Percentiles rank a stretch among this genome's conserved stretches.
These are phyloP conservation scores for Colletotrichum phormii DNA, from an alignment of 2,329 filamentous ascomycete genomes.

Conservation along the genomic window DNA sequence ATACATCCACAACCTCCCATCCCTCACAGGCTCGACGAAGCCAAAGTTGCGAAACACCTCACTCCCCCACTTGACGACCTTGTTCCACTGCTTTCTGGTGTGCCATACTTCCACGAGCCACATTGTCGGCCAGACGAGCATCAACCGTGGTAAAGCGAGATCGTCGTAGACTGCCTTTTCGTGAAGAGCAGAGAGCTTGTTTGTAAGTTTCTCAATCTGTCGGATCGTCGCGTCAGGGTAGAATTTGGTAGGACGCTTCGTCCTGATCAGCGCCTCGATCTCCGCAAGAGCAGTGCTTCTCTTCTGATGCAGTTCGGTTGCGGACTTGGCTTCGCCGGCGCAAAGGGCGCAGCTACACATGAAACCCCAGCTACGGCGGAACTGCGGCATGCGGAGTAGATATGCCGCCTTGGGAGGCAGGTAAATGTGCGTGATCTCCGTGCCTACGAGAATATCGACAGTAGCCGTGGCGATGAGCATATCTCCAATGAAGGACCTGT, in stretches of 20 bases:
- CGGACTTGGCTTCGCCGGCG: constrained; percentile 42
- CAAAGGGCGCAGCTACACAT: constrained; percentile 54
- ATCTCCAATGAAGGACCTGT: constrained; percentile 50
- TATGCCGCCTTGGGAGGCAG: constrained; percentile 47
- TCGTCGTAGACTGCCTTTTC: constrained; percentile 45
- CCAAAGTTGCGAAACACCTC: constrained; percentile 50
- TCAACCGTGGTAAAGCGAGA: constrained; percentile 45
- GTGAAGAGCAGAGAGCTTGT: constrained; percentile 47
- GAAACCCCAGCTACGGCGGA: constrained; percentile 52
- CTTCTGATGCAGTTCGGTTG: constrained; percentile 37
- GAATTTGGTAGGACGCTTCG: constrained; percentile 39
- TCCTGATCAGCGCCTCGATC: constrained; percentile 45
- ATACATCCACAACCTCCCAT: constrained; percentile 42
- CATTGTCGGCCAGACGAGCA: constrained; percentile 49
- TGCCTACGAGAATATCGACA: constrained; percentile 48
- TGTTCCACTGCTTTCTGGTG: constrained; percentile 46
- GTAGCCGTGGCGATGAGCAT: constrained; percentile 48
- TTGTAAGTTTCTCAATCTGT: constrained; percentile 44
- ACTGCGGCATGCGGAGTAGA: constrained; percentile 42
- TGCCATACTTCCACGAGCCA: constrained; percentile 49
- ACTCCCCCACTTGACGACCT: constrained; percentile 45
- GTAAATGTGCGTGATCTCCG: constrained; percentile 54
- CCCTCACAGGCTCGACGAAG: constrained; percentile 40
- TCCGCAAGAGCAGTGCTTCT: constrained; percentile 39
- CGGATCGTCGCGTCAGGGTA: constrained; percentile 47